A percentile compares a stretch with the other conserved stretches of the same genome.
Conservation (phyloP, 177 flowering plant species). For the Vitis hybrid region DNA sequence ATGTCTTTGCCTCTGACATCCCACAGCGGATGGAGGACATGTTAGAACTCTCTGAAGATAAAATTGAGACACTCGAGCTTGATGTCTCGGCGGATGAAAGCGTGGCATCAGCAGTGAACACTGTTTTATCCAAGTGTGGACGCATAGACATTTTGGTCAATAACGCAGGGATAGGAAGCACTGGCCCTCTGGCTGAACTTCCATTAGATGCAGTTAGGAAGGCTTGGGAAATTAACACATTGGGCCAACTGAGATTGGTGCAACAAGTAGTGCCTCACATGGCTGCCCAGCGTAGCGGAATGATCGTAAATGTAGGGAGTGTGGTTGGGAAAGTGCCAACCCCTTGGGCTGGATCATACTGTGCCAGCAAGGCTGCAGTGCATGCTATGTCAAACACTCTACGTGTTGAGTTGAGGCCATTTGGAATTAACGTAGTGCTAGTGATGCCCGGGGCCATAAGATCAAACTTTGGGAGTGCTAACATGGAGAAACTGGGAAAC, state of each 20-base stretch:
- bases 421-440: slow-evolving; percentile 52
- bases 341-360: slow-evolving; percentile 75
- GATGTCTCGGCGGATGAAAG: slow-evolving; percentile 63
- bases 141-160: slow-evolving; percentile 57
- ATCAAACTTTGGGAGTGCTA: slow-evolving; percentile 49
- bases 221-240: slow-evolving; percentile 58
- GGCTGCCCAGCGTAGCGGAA: slow-evolving; percentile 42
- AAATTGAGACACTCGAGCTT: slow-evolving; percentile 45
- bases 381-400: slow-evolving; percentile 52
- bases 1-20: slow-evolving; percentile 55
- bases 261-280: slow-evolving; percentile 66
- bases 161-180: slow-evolving; percentile 64
- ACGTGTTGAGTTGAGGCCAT: slow-evolving; percentile 55
- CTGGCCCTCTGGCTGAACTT: slow-evolving; percentile 66
- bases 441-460: slow-evolving; percentile 59
- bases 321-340: slow-evolving; percentile 58
- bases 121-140: slow-evolving; percentile 38
- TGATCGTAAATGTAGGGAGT: slow-evolving; percentile 62
- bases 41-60: slow-evolving; percentile 26
- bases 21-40: slow-evolving; percentile 31
- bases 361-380: slow-evolving; percentile 59
- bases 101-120: slow-evolving; percentile 34
- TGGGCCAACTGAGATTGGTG: slow-evolving; percentile 65
- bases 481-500: slow-evolving; percentile 26
- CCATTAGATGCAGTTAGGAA: slow-evolving; percentile 37